Conservation (phyloP, 345 rosid genomes). For the Aquilaria yunnanensis region DNA sequence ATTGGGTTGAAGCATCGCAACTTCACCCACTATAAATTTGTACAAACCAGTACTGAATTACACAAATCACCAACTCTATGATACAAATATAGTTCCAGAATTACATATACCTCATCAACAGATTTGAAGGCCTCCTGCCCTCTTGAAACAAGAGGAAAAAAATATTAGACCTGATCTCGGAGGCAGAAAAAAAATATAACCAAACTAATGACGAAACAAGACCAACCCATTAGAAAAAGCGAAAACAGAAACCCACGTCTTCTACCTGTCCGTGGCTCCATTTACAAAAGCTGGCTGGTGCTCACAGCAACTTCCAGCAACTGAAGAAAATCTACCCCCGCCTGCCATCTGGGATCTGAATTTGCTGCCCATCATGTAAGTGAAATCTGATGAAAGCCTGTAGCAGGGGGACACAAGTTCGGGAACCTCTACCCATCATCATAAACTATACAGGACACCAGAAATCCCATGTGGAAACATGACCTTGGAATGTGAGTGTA, state of each 20-base stretch:
- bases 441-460: constrained; percentile 43
- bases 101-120: constrained; percentile 25
- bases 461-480: constrained; percentile 32
- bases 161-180: constrained; percentile 27
- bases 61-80: constrained; percentile 41
- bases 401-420: constrained; percentile 20
- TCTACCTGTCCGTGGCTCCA: constrained; percentile 44
- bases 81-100: constrained; percentile 32
- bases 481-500: constrained; percentile 26
- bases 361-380: constrained; percentile 24
- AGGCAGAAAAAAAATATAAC: constrained; percentile 10
- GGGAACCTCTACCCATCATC: constrained; percentile 29
- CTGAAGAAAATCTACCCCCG: constrained; percentile 20
- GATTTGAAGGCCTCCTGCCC: constrained; percentile 20
- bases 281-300: constrained; percentile 35
- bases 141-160: background rate
- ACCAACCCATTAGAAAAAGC: constrained; percentile 24
- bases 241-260: constrained; percentile 8
- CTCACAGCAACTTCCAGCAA: constrained; percentile 21
- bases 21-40: constrained; percentile 19
- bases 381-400: constrained; percentile 15
- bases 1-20: too few relatives aligned
- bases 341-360: constrained; percentile 29
- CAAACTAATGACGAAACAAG: constrained; percentile 32
- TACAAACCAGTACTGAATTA: constrained; percentile 28